Base-by-base conservation (phyloP, 805 yeast species). In the Teunomyces lycoperdinae region DNA sequence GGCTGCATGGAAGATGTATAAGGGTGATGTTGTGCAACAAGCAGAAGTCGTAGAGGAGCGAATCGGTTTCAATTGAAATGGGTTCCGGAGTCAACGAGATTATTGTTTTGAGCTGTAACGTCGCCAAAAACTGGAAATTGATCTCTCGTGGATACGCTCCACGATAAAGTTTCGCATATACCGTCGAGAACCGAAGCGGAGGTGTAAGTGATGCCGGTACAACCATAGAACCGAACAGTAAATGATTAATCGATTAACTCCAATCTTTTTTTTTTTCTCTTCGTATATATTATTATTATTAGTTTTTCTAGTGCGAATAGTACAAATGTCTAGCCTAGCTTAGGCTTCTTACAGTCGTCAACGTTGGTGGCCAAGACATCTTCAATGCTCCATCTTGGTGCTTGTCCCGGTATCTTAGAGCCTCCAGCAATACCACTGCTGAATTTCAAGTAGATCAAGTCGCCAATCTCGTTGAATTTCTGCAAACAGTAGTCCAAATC, bases 101-200 rank as follows among this genome's bases (percentile, higher is more conserved):
- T 44, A 92, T 83, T 8, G 91, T 85, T 57, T 76, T 82, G 47
- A 94, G 73, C 35, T 78, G 68, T 29, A 91, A 73, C 30, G 89
- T 75, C 52, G 76, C 71, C 8, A 94, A 69, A 58, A 85, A 94
- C 7, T 84, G 74, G 50, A 79, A 74, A 60, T 89, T 91, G 47
- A 84, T 76, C 42, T 82, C 81, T 45, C 94, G 76, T 1, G 98
- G 98, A 57, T 87, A 88, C 1, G 95, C 85, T 0, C 98, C 98
- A 41, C 98, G 69, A 58, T 83, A 87, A 3, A 92, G 68, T 43
- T 78, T 73, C 1, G 86, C 81, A 57, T 85, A 88, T 2, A 91
- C 80, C 11, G 81, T 73, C 43, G 83, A 81, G 65, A 86, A 94
- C 49, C 89, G 76, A 50, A 91, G 71, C 2, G 99, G 98, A 0